Evolutionary conservation across 257 asterid species (phyloP).

Genomic region (Solanum chilense): DNA sequence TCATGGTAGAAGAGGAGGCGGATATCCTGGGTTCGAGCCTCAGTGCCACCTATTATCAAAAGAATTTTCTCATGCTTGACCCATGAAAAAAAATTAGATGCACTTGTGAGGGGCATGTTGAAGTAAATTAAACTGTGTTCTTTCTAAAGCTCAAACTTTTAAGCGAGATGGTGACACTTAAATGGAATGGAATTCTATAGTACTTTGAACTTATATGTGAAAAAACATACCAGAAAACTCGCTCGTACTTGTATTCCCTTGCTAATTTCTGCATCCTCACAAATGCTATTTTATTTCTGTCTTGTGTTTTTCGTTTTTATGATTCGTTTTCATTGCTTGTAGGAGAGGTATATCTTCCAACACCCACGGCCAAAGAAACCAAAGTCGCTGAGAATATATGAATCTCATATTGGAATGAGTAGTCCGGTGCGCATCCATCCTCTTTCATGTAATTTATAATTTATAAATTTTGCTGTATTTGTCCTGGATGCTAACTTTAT

Average conservation of each 20-base stretch:
- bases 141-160: not conserved
- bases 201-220: not conserved
- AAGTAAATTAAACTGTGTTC: not conserved
- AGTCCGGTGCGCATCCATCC: slow-evolving; percentile 66
- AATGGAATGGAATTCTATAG: not conserved
- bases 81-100: not conserved
- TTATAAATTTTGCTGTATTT: not conserved
- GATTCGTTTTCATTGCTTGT: slow-evolving; percentile 17
- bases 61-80: not conserved
- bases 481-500: not conserved
- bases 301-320: slow-evolving; percentile 3
- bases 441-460: not conserved
- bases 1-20: not conserved
- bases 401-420: slow-evolving; percentile 97
- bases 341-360: slow-evolving; percentile 73
- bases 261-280: not conserved
- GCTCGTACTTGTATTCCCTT: not conserved
- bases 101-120: not conserved
- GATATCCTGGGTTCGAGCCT: not conserved
- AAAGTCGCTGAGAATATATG: slow-evolving; percentile 81
- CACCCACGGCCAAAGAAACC: slow-evolving; percentile 94
- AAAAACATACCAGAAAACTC: not conserved
- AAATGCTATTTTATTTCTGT: not conserved
- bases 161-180: not conserved
- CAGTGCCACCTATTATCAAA: not conserved